Percentiles rank a stretch among this genome's conserved stretches.
These are phyloP conservation scores for Lactarius hatsudake DNA, from an alignment of 768 basidiomycete species.

Conservation along the genomic window DNA sequence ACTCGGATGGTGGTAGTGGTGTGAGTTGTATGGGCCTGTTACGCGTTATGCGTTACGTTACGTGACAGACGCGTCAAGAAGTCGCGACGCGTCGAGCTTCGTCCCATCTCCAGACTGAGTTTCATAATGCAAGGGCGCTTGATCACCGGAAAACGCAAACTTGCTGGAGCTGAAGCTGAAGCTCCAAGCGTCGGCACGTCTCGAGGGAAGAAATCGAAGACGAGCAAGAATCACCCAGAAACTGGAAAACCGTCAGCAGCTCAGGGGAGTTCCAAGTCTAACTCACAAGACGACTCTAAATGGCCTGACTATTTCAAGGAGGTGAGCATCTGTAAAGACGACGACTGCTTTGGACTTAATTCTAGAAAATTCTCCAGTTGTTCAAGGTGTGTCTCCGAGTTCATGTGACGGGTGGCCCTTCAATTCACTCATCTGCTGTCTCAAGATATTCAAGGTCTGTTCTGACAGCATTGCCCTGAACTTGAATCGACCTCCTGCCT, in stretches of 20 bases:
- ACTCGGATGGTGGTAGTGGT: neutral
- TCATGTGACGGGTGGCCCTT: neutral
- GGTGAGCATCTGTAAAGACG: slow-evolving; percentile 32
- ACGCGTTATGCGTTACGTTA: neutral
- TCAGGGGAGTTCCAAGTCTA: slow-evolving; percentile 20
- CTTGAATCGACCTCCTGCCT: neutral
- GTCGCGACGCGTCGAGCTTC: neutral
- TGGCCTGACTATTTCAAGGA: slow-evolving; percentile 69
- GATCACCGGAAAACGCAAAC: slow-evolving; percentile 8
- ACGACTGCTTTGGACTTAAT: slow-evolving; percentile 25
- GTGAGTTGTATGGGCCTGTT: neutral
- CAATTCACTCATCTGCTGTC: neutral
- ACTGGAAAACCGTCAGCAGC: neutral
- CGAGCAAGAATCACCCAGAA: neutral
- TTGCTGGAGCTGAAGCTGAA: neutral
- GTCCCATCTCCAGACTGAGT: neutral
- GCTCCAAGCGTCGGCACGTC: neutral
- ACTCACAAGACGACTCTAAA: slow-evolving; percentile 27
- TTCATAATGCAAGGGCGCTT: slow-evolving; percentile 11
- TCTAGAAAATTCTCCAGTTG: slow-evolving; percentile 9
- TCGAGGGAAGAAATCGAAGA: slow-evolving; percentile 1
- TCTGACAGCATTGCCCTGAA: neutral
- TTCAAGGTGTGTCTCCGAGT: slow-evolving; percentile 11
- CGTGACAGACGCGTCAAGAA: slow-evolving; percentile 1
- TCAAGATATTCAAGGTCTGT: slow-evolving; percentile 23